Evolutionary conservation across 768 basidiomycete species (phyloP), one percentile per base, ranked within the genome.

Genomic region (Candolleomyces eurysporus): DNA sequence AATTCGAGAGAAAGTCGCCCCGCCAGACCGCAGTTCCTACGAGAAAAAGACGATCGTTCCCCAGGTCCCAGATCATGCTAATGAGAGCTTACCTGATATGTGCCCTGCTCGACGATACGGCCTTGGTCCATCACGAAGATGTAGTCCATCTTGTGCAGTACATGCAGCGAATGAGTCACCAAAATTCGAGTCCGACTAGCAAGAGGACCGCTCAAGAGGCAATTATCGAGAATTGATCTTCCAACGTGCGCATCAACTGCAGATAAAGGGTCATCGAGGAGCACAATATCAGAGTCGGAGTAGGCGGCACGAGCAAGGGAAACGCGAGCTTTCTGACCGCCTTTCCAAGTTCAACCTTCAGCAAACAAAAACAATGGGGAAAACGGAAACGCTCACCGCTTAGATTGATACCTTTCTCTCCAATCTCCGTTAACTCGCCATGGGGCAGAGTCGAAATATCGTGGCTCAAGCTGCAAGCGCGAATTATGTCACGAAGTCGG

Each of bases 171-270:
- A 69, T 85, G 86, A 0, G 82, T 90, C 32, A 88, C 87, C 16
- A 90, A 76, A 16, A 90, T 74, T 13, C 88, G 75, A 0, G 88
- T 89, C 50, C 83, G 78, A 51, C 75, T 68, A 0, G 80, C 76
- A 21, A 88, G 69, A 2, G 86, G 84, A 0, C 86, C 82, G 19
- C 69, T 69, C 19, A 84, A 72, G 5, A 91, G 69, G 65, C 88
- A 89, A 45, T 87, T 75, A 19, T 90, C 83, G 4, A 90, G 65
- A 54, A 90, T 83, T 31, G 78, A 78, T 64, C 86, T 85, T 10
- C 88, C 87, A 5, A 92, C 91, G 64, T 89, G 85, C 0, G 90
- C 84, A 64, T 93, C 91, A 8, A 93, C 86, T 0, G 91, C 91
- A 40, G 86, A 85, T 39, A 94, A 81, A 16, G 92, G 89, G 68